Evolutionary conservation across 2,329 filamentous ascomycete genomes (phyloP).

Genomic region (Chaetomiaceae sp.): DNA sequence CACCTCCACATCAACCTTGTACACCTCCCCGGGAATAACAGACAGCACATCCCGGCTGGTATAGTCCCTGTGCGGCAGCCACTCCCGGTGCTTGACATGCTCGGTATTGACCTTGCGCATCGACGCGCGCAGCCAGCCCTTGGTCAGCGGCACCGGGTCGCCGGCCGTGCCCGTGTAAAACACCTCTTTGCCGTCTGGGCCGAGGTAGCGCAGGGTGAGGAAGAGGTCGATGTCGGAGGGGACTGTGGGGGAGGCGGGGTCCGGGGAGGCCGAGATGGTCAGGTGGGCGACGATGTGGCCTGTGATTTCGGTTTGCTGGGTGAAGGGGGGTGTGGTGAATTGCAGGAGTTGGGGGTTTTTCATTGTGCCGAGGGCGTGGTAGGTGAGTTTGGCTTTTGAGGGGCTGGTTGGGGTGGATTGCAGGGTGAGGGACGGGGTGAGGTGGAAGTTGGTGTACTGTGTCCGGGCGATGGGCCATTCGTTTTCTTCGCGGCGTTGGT

Average conservation of each 20-base stretch:
- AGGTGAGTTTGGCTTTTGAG: slow-evolving; percentile 42
- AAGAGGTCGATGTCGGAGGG: slow-evolving; percentile 58
- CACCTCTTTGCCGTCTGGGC: slow-evolving; percentile 50
- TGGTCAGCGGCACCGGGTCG: slow-evolving; percentile 57
- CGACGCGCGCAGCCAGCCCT: slow-evolving; percentile 59
- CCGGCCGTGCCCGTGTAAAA: slow-evolving; percentile 62
- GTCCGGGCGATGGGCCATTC: slow-evolving; percentile 66
- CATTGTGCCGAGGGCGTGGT: slow-evolving; percentile 55
- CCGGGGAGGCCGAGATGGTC: slow-evolving; percentile 58
- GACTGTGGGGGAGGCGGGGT: slow-evolving; percentile 33
- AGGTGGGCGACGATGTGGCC: slow-evolving; percentile 62
- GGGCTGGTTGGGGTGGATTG: slow-evolving; percentile 20
- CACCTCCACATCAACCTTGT: slow-evolving; percentile 56
- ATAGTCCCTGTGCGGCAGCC: slow-evolving; percentile 56
- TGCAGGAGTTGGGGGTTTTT: slow-evolving; percentile 50
- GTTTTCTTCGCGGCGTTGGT: slow-evolving; percentile 49
- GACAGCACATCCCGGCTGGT: slow-evolving; percentile 49
- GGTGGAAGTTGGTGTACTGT: slow-evolving; percentile 56
- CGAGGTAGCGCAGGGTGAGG: slow-evolving; percentile 56
- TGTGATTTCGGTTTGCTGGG: slow-evolving; percentile 63
- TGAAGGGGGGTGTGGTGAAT: slow-evolving; percentile 55
- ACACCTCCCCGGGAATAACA: slow-evolving; percentile 51
- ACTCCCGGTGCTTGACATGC: slow-evolving; percentile 47
- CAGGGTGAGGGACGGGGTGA: slow-evolving; percentile 41
- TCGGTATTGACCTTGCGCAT: slow-evolving; percentile 49